Evolutionary conservation across 495 filamentous ascomycete species (phyloP).

Genomic region (Monascus purpureus): DNA sequence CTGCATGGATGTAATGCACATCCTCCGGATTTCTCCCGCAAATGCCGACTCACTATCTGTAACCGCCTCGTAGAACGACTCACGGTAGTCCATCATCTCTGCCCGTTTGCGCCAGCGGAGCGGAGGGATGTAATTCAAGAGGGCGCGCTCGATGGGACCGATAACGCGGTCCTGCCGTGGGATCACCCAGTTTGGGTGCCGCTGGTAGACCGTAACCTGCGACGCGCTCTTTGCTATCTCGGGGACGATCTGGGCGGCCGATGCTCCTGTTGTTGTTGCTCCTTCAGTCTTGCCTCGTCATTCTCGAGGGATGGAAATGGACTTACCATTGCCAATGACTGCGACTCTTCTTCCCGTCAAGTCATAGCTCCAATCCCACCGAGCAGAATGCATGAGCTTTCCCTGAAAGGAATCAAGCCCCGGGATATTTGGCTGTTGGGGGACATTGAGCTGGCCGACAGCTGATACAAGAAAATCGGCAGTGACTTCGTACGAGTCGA

Average conservation of each 20-base stretch:
- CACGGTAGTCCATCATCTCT: constrained; percentile 32
- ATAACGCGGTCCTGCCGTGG: constrained; percentile 30
- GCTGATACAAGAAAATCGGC: constrained; percentile 50
- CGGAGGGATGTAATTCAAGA: constrained; percentile 30
- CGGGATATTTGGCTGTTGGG: constrained; percentile 42
- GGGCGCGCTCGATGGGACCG: constrained; percentile 18
- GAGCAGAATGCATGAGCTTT: constrained; percentile 39
- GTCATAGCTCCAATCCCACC: constrained; percentile 36
- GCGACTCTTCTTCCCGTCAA: constrained; percentile 36
- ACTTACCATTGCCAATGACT: constrained; percentile 44
- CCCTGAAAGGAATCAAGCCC: constrained; percentile 44
- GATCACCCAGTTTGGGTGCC: constrained; percentile 54
- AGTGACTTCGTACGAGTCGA: constrained; percentile 25
- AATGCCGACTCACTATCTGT: constrained; percentile 18
- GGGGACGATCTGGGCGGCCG: constrained; percentile 58
- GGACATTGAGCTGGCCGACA: constrained; percentile 49
- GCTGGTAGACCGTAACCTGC: constrained; percentile 50
- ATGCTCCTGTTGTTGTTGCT: constrained; percentile 42
- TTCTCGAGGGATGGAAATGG: no score
- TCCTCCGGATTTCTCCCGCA: constrained; percentile 17
- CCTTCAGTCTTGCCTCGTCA: no score
- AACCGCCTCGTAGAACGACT: constrained; percentile 25
- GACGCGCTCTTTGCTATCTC: constrained; percentile 41
- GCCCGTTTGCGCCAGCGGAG: constrained; percentile 33
- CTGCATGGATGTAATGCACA: constrained; percentile 16